Conservation (phyloP, 371 early-diverging fungal genomes). For the Mycotypha africana region DNA sequence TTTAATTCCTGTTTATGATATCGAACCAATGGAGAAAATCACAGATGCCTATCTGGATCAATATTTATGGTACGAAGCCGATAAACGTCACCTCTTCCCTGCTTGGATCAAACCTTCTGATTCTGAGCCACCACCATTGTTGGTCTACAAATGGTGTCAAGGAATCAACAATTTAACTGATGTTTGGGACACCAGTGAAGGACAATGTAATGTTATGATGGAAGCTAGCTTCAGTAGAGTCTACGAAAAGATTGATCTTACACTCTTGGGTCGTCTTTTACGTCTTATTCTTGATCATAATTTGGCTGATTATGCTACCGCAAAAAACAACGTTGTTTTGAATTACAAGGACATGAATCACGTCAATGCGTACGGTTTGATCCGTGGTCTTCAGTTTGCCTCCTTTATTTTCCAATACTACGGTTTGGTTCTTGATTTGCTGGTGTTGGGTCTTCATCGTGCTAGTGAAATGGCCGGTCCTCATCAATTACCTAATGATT, state of each 20-base stretch:
- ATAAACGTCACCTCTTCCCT: conserved; percentile 84
- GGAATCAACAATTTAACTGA: conserved; percentile 95
- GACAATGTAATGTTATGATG: conserved; percentile 94
- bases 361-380: conserved; percentile 94
- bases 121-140: conserved; percentile 93
- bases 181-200: conserved; percentile 91
- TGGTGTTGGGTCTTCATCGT: conserved; percentile 93
- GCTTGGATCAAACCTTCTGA: conserved; percentile 98
- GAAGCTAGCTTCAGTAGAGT: conserved; percentile 89
- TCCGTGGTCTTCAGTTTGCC: conserved; percentile 98
- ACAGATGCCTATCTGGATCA: conserved; percentile 99
- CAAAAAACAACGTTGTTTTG: conserved; percentile 96
- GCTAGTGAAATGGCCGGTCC: conserved; percentile 97
- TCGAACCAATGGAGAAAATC: conserved; percentile 98
- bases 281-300: conserved; percentile 97
- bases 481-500: conserved; percentile 91
- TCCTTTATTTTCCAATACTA: conserved; percentile 98
- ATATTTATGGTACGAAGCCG: conserved; percentile 98
- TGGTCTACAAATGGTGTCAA: conserved; percentile 98
- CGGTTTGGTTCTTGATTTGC: conserved; percentile 92
- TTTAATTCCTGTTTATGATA: conserved; percentile 94
- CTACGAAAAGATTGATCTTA: conserved; percentile 97
- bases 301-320: conserved; percentile 98
- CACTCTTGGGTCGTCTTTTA: conserved; percentile 91
- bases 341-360: conserved; percentile 99